phyloP scores from a whole-genome alignment of 2,329 filamentous ascomycete species.

The Elsinoe batatas region DNA sequence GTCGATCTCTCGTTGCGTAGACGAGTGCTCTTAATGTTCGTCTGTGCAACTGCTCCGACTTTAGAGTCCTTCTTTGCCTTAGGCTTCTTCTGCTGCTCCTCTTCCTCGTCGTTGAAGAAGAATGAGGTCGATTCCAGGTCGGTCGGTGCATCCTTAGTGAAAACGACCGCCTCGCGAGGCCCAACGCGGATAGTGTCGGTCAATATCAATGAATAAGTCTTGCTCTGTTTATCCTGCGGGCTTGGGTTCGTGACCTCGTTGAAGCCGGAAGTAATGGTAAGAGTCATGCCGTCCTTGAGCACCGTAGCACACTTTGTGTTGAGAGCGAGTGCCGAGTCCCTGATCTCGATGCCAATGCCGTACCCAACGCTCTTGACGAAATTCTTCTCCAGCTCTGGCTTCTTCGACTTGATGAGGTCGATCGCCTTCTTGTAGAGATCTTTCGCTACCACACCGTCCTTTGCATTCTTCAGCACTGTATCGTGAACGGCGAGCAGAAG shows the following conservation, averaged over 20 bases:
- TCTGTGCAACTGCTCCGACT: slow-evolving; percentile 79
- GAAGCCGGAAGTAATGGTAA: slow-evolving; percentile 82
- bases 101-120: slow-evolving; percentile 95
- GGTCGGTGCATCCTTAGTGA: slow-evolving; percentile 84
- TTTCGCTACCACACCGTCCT: slow-evolving; percentile 75
- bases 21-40: slow-evolving; percentile 91
- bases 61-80: slow-evolving; percentile 79
- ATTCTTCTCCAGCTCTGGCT: slow-evolving; percentile 89
- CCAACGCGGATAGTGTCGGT: slow-evolving; percentile 90
- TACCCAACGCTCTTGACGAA: slow-evolving; percentile 88
- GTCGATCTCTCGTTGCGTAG: slow-evolving; percentile 83
- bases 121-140: slow-evolving; percentile 93
- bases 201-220: slow-evolving; percentile 78
- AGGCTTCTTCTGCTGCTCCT: slow-evolving; percentile 71
- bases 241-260: slow-evolving; percentile 79
- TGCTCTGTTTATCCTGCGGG: slow-evolving; percentile 81
- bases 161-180: slow-evolving; percentile 66
- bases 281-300: slow-evolving; percentile 93
- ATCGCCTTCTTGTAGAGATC: slow-evolving; percentile 88
- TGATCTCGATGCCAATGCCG: slow-evolving; percentile 85
- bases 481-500: slow-evolving; percentile 77
- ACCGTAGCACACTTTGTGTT: slow-evolving; percentile 76
- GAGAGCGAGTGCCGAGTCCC: slow-evolving; percentile 71
- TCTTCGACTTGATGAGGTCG: slow-evolving; percentile 71
- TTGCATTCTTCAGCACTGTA: slow-evolving; percentile 78